Evolutionary conservation across 305 asterid species (phyloP), one percentile per base, ranked within the genome.

Genomic region (Fraxinus floribunda): DNA sequence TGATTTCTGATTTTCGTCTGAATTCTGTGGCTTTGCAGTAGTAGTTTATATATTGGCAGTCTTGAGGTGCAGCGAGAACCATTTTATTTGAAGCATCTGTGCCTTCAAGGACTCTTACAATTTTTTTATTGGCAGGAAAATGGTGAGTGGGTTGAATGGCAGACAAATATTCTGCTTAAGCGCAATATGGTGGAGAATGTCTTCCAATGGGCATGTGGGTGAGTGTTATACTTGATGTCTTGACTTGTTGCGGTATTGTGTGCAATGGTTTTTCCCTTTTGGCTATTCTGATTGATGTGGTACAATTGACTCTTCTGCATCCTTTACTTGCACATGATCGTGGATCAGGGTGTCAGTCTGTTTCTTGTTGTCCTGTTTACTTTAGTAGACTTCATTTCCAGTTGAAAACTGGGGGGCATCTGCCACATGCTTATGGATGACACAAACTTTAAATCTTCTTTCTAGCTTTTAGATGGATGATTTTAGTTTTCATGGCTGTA

Each of bases 181-280:
- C 98, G 99, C 81, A 94, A 94, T 89, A 87, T 93, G 20, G 80
- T 94, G 86, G 98, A 93, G 84, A 94, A 96, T 86, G 94, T 96
- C 81, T 85, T 84, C 85, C 97, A 96, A 84, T 96, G 99, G 99
- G 91, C 97, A 32, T 94, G 99, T 79, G 98, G 99, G 99, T 96
- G 86, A 88, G 97, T 89, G 57, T 81, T 85, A 3, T 36, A 30
- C 41, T 70, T 29, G 75, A 35, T 72, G 26, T 72, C 41, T 72
- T 72, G 15, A 72, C 77, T 72, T 35, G 44, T 34, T 68, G 38
- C 3, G 35, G 75, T 72, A 72, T 22, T n/a, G 49, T 35, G 29
- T 1, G 49, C 49, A 72, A 35, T 72, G 29, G 41, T 30, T 70
- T 30, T 70, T 5, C 4, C 10, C 41, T 70, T 34, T 34, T 72